A percentile compares a stretch with the other conserved stretches of the same genome.
phyloP scores from a whole-genome alignment of 2,329 filamentous ascomycete species.

The Ophiocordyceps sinensis region DNA sequence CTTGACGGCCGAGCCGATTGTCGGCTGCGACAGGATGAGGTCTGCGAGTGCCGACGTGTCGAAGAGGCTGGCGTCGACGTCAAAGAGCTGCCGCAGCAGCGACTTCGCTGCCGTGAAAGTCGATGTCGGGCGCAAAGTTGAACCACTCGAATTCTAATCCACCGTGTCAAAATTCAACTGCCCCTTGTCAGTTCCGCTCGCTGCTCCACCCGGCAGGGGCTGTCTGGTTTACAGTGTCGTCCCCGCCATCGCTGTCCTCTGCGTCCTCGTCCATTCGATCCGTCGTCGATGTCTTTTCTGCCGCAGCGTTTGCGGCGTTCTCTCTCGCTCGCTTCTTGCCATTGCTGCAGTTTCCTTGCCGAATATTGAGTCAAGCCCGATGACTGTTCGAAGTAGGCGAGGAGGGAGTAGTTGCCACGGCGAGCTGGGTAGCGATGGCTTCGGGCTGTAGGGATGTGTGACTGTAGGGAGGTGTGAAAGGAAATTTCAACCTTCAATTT shows the following conservation, averaged over 20 bases:
- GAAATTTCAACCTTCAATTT: too few relatives aligned
- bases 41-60: conserved; percentile 79
- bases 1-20: conserved; percentile 89
- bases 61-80: conserved; percentile 73
- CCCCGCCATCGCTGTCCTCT: conserved; percentile 34
- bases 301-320: conserved; percentile 26
- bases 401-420: too few relatives aligned
- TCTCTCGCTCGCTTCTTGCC: conserved; percentile 37
- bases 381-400: too few relatives aligned
- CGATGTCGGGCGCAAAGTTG: conserved; percentile 75
- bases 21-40: conserved; percentile 71
- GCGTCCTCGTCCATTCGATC: conserved; percentile 37
- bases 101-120: conserved; percentile 93
- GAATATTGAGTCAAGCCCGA: too few relatives aligned
- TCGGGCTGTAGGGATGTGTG: too few relatives aligned
- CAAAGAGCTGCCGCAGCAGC: conserved; percentile 80
- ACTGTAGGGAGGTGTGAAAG: too few relatives aligned
- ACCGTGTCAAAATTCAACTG: conserved; percentile 78
- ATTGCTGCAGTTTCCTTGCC: conserved; percentile 12
- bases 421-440: background rate
- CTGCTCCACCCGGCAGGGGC: background rate
- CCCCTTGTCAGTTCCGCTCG: background rate
- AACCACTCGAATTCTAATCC: conserved; percentile 98
- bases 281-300: conserved; percentile 19
- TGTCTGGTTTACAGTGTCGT: conserved; percentile 9